A percentile compares a stretch with the other conserved stretches of the same genome.
These are phyloP conservation scores for Tolypocladium amazonense DNA, from an alignment of 2,329 filamentous ascomycete genomes.

Conservation along the genomic window DNA sequence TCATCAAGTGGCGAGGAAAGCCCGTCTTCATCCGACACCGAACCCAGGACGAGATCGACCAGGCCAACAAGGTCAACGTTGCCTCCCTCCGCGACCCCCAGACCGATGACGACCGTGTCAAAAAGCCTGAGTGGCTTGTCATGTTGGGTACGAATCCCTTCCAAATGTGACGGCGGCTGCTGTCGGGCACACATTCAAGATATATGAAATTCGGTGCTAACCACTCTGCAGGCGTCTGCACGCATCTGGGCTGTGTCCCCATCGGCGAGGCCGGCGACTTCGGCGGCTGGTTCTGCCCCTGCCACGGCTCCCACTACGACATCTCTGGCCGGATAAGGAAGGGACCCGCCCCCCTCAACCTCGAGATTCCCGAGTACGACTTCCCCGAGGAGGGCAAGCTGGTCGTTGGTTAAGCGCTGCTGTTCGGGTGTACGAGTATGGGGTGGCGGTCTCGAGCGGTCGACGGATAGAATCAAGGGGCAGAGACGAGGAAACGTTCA, in stretches of 20 bases:
- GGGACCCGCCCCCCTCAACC: constrained; percentile 93
- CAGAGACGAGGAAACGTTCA: constrained; percentile 6
- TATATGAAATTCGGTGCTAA: background rate
- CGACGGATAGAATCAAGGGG: constrained; percentile 9
- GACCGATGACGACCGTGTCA: constrained; percentile 80
- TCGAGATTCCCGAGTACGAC: constrained; percentile 86
- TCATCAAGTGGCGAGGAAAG: constrained; percentile 99
- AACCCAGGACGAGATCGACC: constrained; percentile 83
- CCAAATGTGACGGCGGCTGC: background rate
- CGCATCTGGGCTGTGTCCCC: constrained; percentile 96
- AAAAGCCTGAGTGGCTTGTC: constrained; percentile 97
- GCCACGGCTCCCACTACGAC: constrained; percentile 99
- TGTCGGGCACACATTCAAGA: background rate
- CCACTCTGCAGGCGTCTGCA: constrained; percentile 72
- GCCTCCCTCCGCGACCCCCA: constrained; percentile 82
- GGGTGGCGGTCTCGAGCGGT: background rate
- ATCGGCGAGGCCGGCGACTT: constrained; percentile 98
- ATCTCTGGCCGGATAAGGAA: constrained; percentile 97
- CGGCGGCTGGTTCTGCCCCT: constrained; percentile 99
- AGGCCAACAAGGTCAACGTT: constrained; percentile 84
- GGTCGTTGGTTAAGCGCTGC: constrained; percentile 69
- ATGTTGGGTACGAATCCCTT: constrained; percentile 67
- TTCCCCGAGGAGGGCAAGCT: constrained; percentile 86
- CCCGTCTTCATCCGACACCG: constrained; percentile 99
- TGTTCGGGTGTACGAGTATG: constrained; percentile 10